Evolutionary conservation across 208 protist species (phyloP).

Genomic region (Acanthamoeba culbertsoni): DNA sequence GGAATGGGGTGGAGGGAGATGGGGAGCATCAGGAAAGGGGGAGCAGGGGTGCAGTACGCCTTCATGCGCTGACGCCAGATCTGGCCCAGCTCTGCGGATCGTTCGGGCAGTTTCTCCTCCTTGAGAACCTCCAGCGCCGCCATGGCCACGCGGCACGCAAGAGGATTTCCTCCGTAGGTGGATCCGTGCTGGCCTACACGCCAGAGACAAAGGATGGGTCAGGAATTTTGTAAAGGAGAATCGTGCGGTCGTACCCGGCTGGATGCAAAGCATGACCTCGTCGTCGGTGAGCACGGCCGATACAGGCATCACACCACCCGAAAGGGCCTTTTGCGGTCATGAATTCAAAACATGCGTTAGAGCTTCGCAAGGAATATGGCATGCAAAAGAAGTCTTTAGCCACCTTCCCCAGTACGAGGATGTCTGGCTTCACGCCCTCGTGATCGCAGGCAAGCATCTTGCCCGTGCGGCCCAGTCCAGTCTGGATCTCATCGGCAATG

Average conservation of each 20-base stretch:
- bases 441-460: constrained; percentile 80
- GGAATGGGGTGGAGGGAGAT: no score
- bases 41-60: constrained; percentile 88
- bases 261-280: constrained; percentile 89
- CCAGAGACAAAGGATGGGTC: neutral
- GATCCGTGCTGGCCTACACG: constrained; percentile 80
- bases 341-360: no score
- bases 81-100: constrained; percentile 79
- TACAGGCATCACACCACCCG: constrained; percentile 90
- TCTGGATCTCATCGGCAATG: constrained; percentile 87
- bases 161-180: constrained; percentile 92
- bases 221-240: neutral
- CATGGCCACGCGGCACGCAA: constrained; percentile 88
- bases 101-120: constrained; percentile 86
- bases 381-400: neutral
- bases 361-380: no score
- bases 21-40: constrained; percentile 83
- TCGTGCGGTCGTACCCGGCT: constrained; percentile 59
- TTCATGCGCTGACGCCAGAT: constrained; percentile 76
- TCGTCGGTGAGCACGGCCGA: constrained; percentile 84
- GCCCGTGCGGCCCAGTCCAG: constrained; percentile 81
- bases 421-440: constrained; percentile 84
- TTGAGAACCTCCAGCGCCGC: constrained; percentile 85
- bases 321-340: constrained; percentile 85
- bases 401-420: constrained; percentile 91